These are phyloP conservation scores for Pseudogymnoascus sp. DNA, from an alignment of 2,329 filamentous ascomycete species.

Conservation along the genomic window DNA sequence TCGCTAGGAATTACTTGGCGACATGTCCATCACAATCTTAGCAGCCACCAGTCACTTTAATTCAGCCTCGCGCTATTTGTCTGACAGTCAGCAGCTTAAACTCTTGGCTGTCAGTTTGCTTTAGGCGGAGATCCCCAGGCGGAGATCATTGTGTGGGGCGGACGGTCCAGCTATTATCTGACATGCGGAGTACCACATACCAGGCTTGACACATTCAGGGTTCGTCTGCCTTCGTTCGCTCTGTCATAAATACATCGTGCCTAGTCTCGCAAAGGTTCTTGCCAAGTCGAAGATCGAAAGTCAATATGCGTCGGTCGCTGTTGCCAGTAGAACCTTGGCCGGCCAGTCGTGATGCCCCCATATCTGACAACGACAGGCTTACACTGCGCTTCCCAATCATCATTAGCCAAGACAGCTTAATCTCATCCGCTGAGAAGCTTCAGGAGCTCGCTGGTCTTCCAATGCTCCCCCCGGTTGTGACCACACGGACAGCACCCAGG, in stretches of 20 bases:
- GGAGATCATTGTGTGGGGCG: background rate
- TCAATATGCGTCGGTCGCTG: background rate
- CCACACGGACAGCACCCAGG: no score
- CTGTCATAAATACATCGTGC: background rate
- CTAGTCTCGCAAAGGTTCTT: background rate
- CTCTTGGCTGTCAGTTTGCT: background rate
- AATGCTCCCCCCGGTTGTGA: no score
- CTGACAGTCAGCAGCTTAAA: background rate
- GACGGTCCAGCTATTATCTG: background rate
- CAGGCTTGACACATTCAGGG: background rate
- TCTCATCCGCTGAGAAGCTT: no score
- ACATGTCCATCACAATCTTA: conserved; percentile 5
- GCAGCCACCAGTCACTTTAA: background rate
- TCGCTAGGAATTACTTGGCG: background rate
- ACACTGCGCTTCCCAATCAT: no score
- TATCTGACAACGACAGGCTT: no score
- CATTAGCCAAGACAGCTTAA: no score
- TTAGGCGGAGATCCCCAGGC: background rate
- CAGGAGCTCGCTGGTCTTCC: no score
- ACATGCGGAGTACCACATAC: background rate
- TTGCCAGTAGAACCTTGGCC: no score
- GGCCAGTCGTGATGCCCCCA: no score
- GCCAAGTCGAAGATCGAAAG: background rate
- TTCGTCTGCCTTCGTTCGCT: background rate
- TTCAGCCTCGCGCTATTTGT: background rate